Base-by-base conservation (phyloP, 2,329 filamentous ascomycete species). In the Ophiobolus disseminans region DNA sequence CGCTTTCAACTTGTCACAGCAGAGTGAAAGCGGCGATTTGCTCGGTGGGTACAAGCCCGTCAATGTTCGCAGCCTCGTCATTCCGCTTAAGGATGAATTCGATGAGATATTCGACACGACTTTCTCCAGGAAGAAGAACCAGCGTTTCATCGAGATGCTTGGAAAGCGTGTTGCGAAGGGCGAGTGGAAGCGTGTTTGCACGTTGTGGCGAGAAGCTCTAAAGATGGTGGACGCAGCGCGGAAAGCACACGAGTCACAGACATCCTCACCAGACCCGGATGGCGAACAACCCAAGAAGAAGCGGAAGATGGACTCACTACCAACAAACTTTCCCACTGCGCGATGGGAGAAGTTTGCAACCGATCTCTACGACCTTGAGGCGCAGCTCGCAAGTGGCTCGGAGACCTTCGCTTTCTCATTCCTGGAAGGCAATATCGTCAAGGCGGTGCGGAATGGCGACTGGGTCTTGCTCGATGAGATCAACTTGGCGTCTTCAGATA, bases 401-500 rank as follows among this genome's bases (percentile, higher is more conserved):
- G 83, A 90, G 61, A 83, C 81, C 2, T 96, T 97, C 71, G 91
- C 93, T 0, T 99, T 99, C 73, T 90, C 90, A 0, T 99, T 99
- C 67, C 84, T 97, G 0, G 94, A 99, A 73, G 93, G 94, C 54
- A 96, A 95, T 63, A 89, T 99, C 54, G 88, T 99, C 48, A 95
- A 95, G 74, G 94, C 95, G n/a, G 86, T 93, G 19, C 84, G 93
- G 31, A 96, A 97, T 66, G 94, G 94, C 6, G 91, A 97, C 72
- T 99, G 94, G 94, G 89, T 99, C 21, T 81, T 99, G 14, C 81
- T 97, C 20, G 94, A 99, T 68, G 94, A 99, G 73, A 96, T 99
- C 65, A 99, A 99, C 69, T 77, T 99, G 53, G 94, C 94, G 5
- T 93, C 93, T 0, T 87, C 94, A 0, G 95, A 99, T 68, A 97